These are phyloP conservation scores for Scenedesmus sp. DNA, from an alignment of 163 green algal species.

Conservation along the genomic window DNA sequence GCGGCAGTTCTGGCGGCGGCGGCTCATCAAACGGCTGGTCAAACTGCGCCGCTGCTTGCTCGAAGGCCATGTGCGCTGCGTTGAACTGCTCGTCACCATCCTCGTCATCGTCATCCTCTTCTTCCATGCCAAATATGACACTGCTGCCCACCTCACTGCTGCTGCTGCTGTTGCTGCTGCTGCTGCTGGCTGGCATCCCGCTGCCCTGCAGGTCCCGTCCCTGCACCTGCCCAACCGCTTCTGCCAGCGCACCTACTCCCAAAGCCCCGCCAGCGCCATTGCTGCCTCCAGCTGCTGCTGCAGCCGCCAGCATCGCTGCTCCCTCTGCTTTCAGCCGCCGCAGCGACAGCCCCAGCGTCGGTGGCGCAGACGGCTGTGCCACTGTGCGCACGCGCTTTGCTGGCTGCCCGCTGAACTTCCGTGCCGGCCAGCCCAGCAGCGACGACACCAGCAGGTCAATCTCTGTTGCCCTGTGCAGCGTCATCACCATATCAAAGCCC, in stretches of 20 bases:
- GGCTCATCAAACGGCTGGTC: neutral
- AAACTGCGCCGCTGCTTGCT: neutral
- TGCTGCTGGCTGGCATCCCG: neutral
- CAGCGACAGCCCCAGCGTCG: neutral
- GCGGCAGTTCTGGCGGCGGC: neutral
- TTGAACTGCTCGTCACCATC: neutral
- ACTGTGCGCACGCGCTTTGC: constrained; percentile 1
- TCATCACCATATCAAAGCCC: constrained; percentile 48
- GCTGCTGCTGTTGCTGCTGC: constrained; percentile 2
- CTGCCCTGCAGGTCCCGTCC: neutral
- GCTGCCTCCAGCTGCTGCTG: constrained; percentile 1
- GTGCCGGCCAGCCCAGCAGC: constrained; percentile 32
- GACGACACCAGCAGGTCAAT: constrained; percentile 44
- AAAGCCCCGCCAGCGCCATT: neutral
- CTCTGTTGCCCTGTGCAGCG: neutral
- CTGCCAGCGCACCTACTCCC: neutral
- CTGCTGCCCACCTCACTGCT: neutral
- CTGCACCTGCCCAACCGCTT: neutral
- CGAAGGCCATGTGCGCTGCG: neutral
- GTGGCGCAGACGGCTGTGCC: neutral
- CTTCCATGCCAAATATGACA: neutral
- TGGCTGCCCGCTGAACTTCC: constrained; percentile 45
- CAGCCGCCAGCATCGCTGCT: neutral
- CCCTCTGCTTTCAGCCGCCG: neutral
- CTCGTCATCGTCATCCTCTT: neutral